Evolutionary conservation across 179 eudicot genomes (phyloP), one percentile per base, ranked within the genome.

Genomic region (Silene vulgaris): DNA sequence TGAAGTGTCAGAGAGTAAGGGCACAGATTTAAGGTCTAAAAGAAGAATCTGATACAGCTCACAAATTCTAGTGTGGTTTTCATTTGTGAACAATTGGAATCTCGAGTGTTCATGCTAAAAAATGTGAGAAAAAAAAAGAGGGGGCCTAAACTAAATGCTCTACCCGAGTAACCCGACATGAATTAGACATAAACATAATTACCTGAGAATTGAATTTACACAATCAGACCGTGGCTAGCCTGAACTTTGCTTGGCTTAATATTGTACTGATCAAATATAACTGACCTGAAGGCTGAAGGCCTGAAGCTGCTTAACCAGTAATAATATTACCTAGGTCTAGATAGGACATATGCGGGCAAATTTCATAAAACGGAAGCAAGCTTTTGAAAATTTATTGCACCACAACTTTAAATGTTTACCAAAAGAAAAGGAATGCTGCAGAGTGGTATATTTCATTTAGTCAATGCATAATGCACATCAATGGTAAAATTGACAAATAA

Each of bases 341-440:
- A 56, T 13, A 14, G 60, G 59, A 3, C 20, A 56, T 29, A 5
- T 57, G 37, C 21, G 1, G 40, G 14, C 2, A 12, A n/a, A 13
- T 20, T 14, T 21, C 11, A n/a, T 54, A 17, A 12, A 23, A 28
- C 45, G 59, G 66, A 73, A 13, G 50, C 30, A 50, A 28, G n/a
- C 69, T 60, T 20, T 67, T 29, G 48, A 40, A 40, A 68, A 11
- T 20, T 21, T 45, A 48, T 20, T 54, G 62, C 56, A 16, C 40
- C 20, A 61, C 83, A 61, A n/a, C 66, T 76, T 2, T 73, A 74
- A 69, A 64, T 23, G 29, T 8, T 57, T 52, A 61, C 60, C 66
- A 19, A 16, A 76, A 65, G 62, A 30, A 40, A 43, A 11, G 8
- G 59, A 52, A 37, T 65, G 16, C 48, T 5, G 23, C 57, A 19